Evolutionary conservation across 768 basidiomycete species (phyloP).

Genomic region (Megacollybia marginata): DNA sequence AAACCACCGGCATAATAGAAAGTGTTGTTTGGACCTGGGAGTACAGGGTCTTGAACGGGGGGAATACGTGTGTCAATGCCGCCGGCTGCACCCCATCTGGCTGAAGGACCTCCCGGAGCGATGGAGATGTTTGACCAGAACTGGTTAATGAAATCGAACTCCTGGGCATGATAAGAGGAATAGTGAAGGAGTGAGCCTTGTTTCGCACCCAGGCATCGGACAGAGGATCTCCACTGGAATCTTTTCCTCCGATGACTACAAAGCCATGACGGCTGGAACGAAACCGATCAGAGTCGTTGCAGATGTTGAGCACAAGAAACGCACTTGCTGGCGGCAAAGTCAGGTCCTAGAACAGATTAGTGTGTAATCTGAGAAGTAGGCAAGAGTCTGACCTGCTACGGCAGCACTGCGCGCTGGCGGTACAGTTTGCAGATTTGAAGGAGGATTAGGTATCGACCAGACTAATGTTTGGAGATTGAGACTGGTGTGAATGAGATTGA

Average conservation of each 20-base stretch:
- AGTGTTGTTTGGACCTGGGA: conserved; percentile 58
- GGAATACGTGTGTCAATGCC: conserved; percentile 58
- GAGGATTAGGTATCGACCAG: conserved; percentile 55
- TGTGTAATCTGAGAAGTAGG: no score
- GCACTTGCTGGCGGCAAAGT: conserved; percentile 79
- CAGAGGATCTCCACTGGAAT: conserved; percentile 41
- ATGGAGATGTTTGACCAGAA: conserved; percentile 66
- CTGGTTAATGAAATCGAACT: conserved; percentile 67
- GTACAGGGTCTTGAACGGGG: conserved; percentile 32
- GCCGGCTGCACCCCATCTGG: conserved; percentile 68
- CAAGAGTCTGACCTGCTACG: conserved; percentile 21
- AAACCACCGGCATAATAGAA: conserved; percentile 72
- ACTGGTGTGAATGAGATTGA: conserved; percentile 24
- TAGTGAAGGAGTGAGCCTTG: conserved; percentile 2
- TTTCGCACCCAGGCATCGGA: conserved; percentile 67
- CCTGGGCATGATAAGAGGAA: conserved; percentile 32
- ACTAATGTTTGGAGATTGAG: conserved; percentile 52
- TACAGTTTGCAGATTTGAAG: conserved; percentile 32
- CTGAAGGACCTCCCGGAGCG: conserved; percentile 44
- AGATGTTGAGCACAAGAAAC: conserved; percentile 19
- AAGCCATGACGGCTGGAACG: conserved; percentile 60
- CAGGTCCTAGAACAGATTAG: conserved; percentile 32
- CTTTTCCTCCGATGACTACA: conserved; percentile 67
- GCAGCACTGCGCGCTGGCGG: conserved; percentile 64
- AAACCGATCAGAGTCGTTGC: conserved; percentile 7